A percentile compares a stretch with the other conserved stretches of the same genome.
Evolutionary conservation across 169 alveolate genomes (phyloP).

Genomic region (Babesia divergens): DNA sequence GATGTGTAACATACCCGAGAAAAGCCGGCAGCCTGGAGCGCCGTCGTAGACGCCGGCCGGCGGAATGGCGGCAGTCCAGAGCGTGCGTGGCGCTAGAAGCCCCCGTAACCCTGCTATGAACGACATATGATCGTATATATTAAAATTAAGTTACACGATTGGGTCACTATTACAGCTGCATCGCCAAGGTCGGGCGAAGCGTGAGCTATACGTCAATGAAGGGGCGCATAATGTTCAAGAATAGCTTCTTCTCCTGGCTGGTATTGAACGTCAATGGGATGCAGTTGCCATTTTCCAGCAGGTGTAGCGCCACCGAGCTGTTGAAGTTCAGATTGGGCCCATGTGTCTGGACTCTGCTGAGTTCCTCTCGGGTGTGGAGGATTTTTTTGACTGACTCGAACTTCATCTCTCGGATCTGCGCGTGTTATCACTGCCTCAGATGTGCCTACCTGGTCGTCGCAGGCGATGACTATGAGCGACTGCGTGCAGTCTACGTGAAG

Average conservation of each 20-base stretch:
- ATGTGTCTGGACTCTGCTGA: constrained; percentile 79
- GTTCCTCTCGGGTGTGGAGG: constrained; percentile 79
- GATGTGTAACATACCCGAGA: constrained; percentile 33
- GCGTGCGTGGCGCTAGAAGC: not conserved
- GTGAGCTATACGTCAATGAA: constrained; percentile 57
- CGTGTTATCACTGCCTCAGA: not conserved
- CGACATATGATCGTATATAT: not conserved
- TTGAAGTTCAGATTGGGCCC: constrained; percentile 74
- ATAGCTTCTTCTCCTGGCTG: constrained; percentile 75
- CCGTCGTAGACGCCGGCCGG: not conserved
- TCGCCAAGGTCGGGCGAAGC: constrained; percentile 24
- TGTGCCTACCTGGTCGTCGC: constrained; percentile 58
- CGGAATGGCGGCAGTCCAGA: constrained; percentile 14
- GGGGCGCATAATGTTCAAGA: constrained; percentile 70
- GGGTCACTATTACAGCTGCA: constrained; percentile 7
- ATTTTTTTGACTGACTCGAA: constrained; percentile 72
- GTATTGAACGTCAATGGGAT: constrained; percentile 80
- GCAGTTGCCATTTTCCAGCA: constrained; percentile 83
- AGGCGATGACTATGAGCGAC: constrained; percentile 38
- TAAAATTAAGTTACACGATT: constrained; percentile 2
- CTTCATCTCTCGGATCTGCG: constrained; percentile 73
- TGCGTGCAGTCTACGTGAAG: constrained; percentile 45
- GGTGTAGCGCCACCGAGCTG: constrained; percentile 81
- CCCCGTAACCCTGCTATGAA: not conserved
- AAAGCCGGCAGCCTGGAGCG: not conserved